A percentile compares a stretch with the other conserved stretches of the same genome.
These are phyloP conservation scores for Pseudogymnoascus sp. DNA, from an alignment of 2,329 filamentous ascomycete species.

Conservation along the genomic window DNA sequence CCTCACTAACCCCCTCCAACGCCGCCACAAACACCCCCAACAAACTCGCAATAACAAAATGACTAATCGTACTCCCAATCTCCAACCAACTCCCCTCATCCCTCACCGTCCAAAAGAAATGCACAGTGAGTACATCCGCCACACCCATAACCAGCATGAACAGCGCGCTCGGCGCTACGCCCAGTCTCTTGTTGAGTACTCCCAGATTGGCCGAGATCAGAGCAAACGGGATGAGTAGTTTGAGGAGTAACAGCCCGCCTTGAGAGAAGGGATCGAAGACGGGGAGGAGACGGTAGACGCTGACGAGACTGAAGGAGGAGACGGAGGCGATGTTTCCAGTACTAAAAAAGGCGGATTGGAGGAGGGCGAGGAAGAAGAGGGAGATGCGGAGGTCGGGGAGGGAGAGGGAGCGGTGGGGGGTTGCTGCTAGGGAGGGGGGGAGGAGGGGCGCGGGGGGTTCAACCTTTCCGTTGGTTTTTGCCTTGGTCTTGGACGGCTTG, in stretches of 20 bases:
- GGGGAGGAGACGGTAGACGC: slow-evolving; percentile 77
- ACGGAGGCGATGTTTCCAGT: slow-evolving; percentile 94
- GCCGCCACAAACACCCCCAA: slow-evolving; percentile 85
- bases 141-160: slow-evolving; percentile 94
- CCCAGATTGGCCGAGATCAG: slow-evolving; percentile 91
- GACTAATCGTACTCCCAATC: slow-evolving; percentile 92
- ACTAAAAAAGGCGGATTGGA: slow-evolving; percentile 94
- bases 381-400: slow-evolving; percentile 81
- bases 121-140: slow-evolving; percentile 82
- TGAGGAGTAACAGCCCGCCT: slow-evolving; percentile 74
- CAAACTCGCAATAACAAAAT: slow-evolving; percentile 87
- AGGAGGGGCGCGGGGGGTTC: background rate
- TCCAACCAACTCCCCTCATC: slow-evolving; percentile 97
- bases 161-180: slow-evolving; percentile 76
- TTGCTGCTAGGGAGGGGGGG: slow-evolving; percentile 21
- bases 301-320: slow-evolving; percentile 87
- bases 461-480: slow-evolving; percentile 16
- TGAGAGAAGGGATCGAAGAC: slow-evolving; percentile 93
- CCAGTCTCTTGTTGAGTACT: slow-evolving; percentile 74
- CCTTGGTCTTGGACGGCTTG: background rate
- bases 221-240: slow-evolving; percentile 88
- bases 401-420: slow-evolving; percentile 52
- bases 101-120: slow-evolving; percentile 96
- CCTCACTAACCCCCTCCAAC: slow-evolving; percentile 75
- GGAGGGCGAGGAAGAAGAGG: slow-evolving; percentile 88